Evolutionary conservation across 2,329 filamentous ascomycete species (phyloP).

Genomic region (Lachnellula hyalina): DNA sequence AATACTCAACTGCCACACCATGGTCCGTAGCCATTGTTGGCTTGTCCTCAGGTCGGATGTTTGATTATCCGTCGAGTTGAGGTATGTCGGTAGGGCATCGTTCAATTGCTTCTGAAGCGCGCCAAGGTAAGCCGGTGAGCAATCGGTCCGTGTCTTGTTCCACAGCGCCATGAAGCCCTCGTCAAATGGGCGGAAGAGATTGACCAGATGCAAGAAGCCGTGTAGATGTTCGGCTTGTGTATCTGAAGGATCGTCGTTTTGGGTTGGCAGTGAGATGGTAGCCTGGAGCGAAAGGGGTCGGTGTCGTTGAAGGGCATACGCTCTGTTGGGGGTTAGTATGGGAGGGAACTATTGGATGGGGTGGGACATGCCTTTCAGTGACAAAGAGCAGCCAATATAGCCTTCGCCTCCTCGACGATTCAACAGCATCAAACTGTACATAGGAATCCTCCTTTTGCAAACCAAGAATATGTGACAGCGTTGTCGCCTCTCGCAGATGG

Average conservation of each 20-base stretch:
- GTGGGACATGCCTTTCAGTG: slow-evolving; percentile 54
- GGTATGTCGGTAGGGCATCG: slow-evolving; percentile 47
- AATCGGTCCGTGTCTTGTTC: slow-evolving; percentile 58
- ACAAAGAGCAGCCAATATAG: slow-evolving; percentile 71
- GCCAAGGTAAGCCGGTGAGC: slow-evolving; percentile 51
- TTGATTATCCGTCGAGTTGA: slow-evolving; percentile 47
- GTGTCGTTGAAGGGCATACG: slow-evolving; percentile 66
- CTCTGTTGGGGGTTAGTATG: slow-evolving; percentile 35
- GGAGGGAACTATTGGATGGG: background rate
- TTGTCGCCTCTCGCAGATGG: slow-evolving; percentile 70
- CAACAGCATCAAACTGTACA: slow-evolving; percentile 50
- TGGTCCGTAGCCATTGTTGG: slow-evolving; percentile 61
- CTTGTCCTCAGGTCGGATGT: slow-evolving; percentile 51
- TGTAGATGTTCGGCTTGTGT: slow-evolving; percentile 47
- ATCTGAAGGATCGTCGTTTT: slow-evolving; percentile 55
- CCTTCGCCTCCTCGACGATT: slow-evolving; percentile 58
- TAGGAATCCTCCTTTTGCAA: slow-evolving; percentile 62
- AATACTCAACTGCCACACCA: slow-evolving; percentile 56
- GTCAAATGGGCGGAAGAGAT: slow-evolving; percentile 61
- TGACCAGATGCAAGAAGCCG: slow-evolving; percentile 55
- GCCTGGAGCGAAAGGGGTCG: slow-evolving; percentile 66
- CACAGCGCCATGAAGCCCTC: slow-evolving; percentile 58
- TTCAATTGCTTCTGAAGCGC: slow-evolving; percentile 58
- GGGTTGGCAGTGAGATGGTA: slow-evolving; percentile 59
- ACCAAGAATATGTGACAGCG: slow-evolving; percentile 56